Evolutionary conservation across 2,329 filamentous ascomycete species (phyloP).

Genomic region (Alternaria dauci): DNA sequence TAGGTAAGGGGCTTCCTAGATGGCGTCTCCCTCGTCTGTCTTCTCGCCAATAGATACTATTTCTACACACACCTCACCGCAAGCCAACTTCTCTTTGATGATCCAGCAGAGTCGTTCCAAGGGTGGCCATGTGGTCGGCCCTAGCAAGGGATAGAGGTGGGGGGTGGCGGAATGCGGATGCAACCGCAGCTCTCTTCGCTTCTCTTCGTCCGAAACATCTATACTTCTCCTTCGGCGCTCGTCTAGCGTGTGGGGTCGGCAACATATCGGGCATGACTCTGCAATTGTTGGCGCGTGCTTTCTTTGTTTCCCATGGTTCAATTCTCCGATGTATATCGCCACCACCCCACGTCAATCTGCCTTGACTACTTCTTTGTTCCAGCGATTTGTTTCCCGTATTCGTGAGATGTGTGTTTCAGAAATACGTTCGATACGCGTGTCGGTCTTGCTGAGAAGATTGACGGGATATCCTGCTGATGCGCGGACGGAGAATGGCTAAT

Average conservation of each 20-base stretch:
- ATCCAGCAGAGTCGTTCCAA: slow-evolving; percentile 4
- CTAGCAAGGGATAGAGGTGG: slow-evolving; percentile 21
- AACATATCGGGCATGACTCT: slow-evolving; percentile 25
- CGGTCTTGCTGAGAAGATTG: neutral
- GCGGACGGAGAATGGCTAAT: neutral
- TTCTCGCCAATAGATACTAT: slow-evolving; percentile 12
- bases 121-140: slow-evolving; percentile 2
- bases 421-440: neutral
- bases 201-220: slow-evolving; percentile 14
- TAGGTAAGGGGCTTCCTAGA: slow-evolving; percentile 12
- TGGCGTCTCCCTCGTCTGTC: slow-evolving; percentile 8
- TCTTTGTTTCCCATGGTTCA: slow-evolving; percentile 34
- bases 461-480: slow-evolving; percentile 8
- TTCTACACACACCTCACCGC: neutral
- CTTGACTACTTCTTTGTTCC: slow-evolving; percentile 25
- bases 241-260: slow-evolving; percentile 12
- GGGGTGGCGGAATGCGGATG: slow-evolving; percentile 28
- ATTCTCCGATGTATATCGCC: slow-evolving; percentile 19
- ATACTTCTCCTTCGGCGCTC: slow-evolving; percentile 11
- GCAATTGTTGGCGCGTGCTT: slow-evolving; percentile 34
- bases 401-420: slow-evolving; percentile 20
- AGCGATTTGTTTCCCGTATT: slow-evolving; percentile 6
- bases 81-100: neutral
- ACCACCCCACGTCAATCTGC: slow-evolving; percentile 15
- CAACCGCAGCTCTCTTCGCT: neutral